Evolutionary conservation across 23 red algal genomes (phyloP), one percentile per base, ranked within the genome.

Genomic region (Chondrus crispus): DNA sequence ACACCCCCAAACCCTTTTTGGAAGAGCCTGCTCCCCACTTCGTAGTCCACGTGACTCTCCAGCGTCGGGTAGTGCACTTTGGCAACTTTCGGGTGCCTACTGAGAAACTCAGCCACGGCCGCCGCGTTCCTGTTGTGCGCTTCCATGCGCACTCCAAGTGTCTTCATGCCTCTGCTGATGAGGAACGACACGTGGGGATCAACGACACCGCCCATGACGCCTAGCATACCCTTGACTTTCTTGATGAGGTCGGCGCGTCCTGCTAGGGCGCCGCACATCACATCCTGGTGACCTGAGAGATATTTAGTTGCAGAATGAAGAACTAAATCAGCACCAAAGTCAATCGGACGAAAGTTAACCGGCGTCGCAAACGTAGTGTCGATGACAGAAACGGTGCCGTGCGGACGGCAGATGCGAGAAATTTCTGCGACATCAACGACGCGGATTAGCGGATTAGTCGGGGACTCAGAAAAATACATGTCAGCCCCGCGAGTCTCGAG

Each of bases 251-350:
- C 94, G 22, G 79, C 93, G 60, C 80, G 80, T 1, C 97, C 97
- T 29, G 85, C 91, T 35, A 99, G 66, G 9, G 93, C 97, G 24
- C 97, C 97, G 22, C 69, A 89, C 47, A 99, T 75, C 64, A 99
- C 92, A 50, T 99, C 97, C 58, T 99, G 95, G 53, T 99, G 97
- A 4, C 97, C 97, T 46, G 91, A 93, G 42, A 99, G 91, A 79
- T 99, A 99, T 89, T 99, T 99, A 30, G 97, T 99, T 11, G 85
- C 97, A 18, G 93, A 96, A 44, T 99, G 97, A 12, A 99, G 88
- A 68, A 99, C 94, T 9, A 99, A 87, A 77, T 99, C 97, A 29
- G 94, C 94, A 29, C 90, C 97, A 24, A 88, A 30, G 47, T 93
- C 85, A 6, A 93, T 44, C n/a, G 97, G 94, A n/a, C 92, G 88